phyloP scores from a whole-genome alignment of 495 filamentous ascomycete species.

The Penicillium fimorum region DNA sequence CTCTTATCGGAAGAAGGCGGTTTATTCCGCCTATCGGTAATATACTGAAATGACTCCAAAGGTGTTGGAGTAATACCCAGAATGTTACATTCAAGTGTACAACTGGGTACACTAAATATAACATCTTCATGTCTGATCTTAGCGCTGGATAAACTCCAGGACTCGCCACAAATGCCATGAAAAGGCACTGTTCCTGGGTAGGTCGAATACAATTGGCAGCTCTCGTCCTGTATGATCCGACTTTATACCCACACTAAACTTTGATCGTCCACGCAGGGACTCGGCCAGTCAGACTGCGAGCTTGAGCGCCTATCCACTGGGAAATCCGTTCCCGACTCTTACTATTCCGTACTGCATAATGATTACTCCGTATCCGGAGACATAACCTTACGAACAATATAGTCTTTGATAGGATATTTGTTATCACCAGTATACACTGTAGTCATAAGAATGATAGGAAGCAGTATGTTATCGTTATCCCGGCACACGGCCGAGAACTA shows the following conservation, averaged over 20 bases:
- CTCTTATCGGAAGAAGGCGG: slow-evolving; percentile 16
- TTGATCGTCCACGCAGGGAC: slow-evolving; percentile 22
- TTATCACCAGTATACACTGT: neutral
- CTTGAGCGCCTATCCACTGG: slow-evolving; percentile 6
- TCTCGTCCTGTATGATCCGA: slow-evolving; percentile 11
- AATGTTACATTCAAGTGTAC: slow-evolving; percentile 1
- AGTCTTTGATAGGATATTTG: neutral
- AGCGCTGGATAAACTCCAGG: slow-evolving; percentile 11
- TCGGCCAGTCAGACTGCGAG: slow-evolving; percentile 13
- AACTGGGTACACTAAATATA: slow-evolving; percentile 15
- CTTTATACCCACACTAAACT: slow-evolving; percentile 8
- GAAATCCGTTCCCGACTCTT: neutral
- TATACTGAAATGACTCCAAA: neutral
- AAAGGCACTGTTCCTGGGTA: slow-evolving; percentile 3
- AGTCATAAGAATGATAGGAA: neutral
- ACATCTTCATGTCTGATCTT: slow-evolving; percentile 14
- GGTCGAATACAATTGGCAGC: slow-evolving; percentile 14
- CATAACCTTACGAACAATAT: neutral
- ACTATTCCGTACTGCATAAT: neutral
- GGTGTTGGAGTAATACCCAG: too few relatives aligned
- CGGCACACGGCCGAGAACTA: slow-evolving; percentile 2
- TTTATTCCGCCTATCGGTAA: slow-evolving; percentile 6
- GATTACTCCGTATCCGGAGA: neutral
- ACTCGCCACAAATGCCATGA: slow-evolving; percentile 8
- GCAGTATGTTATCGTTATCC: slow-evolving; percentile 7